Evolutionary conservation across 108 stramenopile species (phyloP).

Genomic region (Cafeteria roenbergensis): DNA sequence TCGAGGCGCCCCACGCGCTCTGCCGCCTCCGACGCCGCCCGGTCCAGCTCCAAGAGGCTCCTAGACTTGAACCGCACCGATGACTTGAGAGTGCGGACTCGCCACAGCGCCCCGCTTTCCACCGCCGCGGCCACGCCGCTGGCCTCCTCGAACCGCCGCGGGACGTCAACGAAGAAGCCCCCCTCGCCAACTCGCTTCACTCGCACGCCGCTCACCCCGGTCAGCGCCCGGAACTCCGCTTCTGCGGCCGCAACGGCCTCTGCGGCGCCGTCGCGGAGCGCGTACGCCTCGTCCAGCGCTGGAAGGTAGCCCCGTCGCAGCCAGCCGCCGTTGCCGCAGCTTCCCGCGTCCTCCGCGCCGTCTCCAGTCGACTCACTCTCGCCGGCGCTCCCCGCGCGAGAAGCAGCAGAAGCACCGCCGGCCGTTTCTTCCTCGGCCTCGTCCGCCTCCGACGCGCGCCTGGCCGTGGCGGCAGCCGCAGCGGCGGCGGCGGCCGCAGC

Average conservation of each 20-base stretch:
- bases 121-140: not conserved
- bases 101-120: not conserved
- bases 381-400: no score
- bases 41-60: slow-evolving; percentile 7
- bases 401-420: not conserved
- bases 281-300: not conserved
- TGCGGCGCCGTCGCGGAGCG: not conserved
- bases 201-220: not conserved
- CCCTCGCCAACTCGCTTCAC: not conserved
- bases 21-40: slow-evolving; percentile 1
- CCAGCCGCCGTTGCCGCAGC: not conserved
- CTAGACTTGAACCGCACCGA: slow-evolving; percentile 5
- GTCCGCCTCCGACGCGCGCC: not conserved
- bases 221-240: not conserved
- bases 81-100: not conserved
- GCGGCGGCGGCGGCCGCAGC: no score
- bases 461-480: not conserved
- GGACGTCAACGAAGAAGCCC: slow-evolving; percentile 3
- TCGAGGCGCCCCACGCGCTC: slow-evolving; percentile 1
- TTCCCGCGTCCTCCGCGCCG: not conserved
- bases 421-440: not conserved
- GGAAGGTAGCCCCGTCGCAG: not conserved
- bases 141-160: not conserved
- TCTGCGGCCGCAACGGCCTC: not conserved
- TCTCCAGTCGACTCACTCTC: no score